phyloP scores from a whole-genome alignment of 2,329 filamentous ascomycete species.

The Fusarium sacchari region DNA sequence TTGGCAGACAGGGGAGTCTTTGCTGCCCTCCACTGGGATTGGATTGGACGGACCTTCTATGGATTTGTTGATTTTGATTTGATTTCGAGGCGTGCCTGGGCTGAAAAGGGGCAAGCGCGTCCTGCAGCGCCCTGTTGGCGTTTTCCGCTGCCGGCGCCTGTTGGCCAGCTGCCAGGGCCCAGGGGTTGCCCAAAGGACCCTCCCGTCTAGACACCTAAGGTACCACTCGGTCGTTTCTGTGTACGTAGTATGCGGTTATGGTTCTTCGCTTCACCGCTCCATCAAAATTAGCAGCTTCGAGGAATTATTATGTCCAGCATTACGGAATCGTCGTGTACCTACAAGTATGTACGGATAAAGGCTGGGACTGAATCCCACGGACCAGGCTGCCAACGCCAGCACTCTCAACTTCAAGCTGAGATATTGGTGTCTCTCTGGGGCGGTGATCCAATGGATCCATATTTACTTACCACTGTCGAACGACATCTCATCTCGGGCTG shows the following conservation, averaged over 20 bases:
- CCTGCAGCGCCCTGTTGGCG: constrained; percentile 38
- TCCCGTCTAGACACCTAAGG: constrained; percentile 18
- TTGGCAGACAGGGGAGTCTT: constrained; percentile 52
- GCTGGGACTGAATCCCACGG: neutral
- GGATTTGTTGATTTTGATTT: constrained; percentile 51
- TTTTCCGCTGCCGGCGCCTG: constrained; percentile 33
- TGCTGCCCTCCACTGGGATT: constrained; percentile 43
- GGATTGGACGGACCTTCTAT: constrained; percentile 28
- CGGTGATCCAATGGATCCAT: constrained; percentile 42
- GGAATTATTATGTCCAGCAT: constrained; percentile 14
- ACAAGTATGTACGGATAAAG: too few species aligned
- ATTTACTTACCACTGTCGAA: constrained; percentile 35
- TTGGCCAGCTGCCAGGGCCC: constrained; percentile 34
- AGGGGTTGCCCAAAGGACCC: constrained; percentile 17
- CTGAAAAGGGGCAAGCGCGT: constrained; percentile 51
- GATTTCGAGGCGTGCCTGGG: constrained; percentile 46
- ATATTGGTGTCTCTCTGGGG: constrained; percentile 24
- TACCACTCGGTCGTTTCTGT: constrained; percentile 22
- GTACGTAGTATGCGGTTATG: neutral
- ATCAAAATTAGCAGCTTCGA: constrained; percentile 15
- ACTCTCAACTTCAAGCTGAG: neutral
- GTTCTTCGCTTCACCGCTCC: constrained; percentile 37
- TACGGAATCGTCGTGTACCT: neutral
- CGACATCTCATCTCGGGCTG: constrained; percentile 33
- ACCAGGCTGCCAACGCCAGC: neutral